Base-by-base conservation (phyloP, 352 stramenopile species). In the Phytopythium aichiense region DNA sequence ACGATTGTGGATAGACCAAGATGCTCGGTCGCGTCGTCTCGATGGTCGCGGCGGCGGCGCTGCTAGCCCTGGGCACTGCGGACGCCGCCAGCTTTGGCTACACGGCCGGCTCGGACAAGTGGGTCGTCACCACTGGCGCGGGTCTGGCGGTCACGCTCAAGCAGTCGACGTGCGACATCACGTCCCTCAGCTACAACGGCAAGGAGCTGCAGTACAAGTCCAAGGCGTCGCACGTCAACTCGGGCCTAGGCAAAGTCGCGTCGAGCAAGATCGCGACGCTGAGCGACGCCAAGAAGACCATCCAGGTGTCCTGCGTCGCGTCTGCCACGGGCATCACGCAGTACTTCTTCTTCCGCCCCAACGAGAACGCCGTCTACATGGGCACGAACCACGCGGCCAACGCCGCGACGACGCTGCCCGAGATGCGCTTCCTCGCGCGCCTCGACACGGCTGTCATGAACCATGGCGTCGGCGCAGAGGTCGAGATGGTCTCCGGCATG, bases 331-430 rank as follows among this genome's bases (percentile, higher is more conserved):
- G 76, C 1, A 45, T 86, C 30, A 74, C 77, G 35, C 76, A 84
- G 53, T 80, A 76, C 38, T 84, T 80, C 40, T 70, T 84, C 52
- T 79, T 82, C 74, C 73, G 76, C 15, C 73, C 74, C 1, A 72
- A 78, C 43, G 76, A 86, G 61, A 86, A 79, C 38, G 61, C 63
- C 31, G 59, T 86, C 42, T 86, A 86, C 67, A 83, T 86, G 74
- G 76, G 73, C 30, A 86, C 73, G 11, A 73, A 83, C 72, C 71
- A 82, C 64, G 81, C 76, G 6, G 73, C 81, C 61, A 31, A 30
- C 20, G 31, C 53, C n/a, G 20, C 20, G 30, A 58, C 33, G 33
- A 15, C 65, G 42, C 64, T 85, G 0, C 61, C 67, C 4, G 76
- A 85, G 56, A 61, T 85, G 7, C 76, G 76, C 31, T 83, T 85